Base-by-base conservation (phyloP, 805 yeast genomes). In the Wickerhamiella azymoides region DNA sequence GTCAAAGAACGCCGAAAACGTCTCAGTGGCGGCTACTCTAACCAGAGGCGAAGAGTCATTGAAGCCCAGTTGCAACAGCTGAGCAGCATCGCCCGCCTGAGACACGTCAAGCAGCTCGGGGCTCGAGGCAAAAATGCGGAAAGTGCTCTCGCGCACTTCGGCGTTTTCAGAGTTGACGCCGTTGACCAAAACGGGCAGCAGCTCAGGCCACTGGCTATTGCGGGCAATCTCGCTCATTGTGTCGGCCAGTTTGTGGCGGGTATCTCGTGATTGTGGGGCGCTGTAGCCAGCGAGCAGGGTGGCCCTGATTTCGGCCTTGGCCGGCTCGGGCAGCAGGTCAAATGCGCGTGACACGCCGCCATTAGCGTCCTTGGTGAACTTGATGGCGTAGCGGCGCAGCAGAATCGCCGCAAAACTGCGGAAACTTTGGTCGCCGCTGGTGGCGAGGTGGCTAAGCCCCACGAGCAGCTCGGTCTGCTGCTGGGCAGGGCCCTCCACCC, bases 191-290 rank as follows among this genome's bases (percentile, higher is more conserved):
- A 85, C 77, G 44, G 83, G 85, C 33, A 86, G 64, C 33, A 92
- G 72, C 36, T 84, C 88, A 13, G 79, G 75, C 98, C 98, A 89
- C 40, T 68, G 61, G 11, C 74, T 79, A 48, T 47, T 18, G 56
- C 79, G 78, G 1, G 96, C 93, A 39, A 89, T 76, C 63, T 88
- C 97, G 1, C 96, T 84, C 40, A 92, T 80, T 8, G 94, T 94
- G 67, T 92, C 98, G 2, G 96, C 79, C 41, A 92, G 67, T 59
- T 89, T 92, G 62, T 89, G 96, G 60, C 96, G 78, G 27, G 85
- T 85, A 51, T 74, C 76, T 50, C 76, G 76, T n/a, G 81, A 67
- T 59, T 80, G 84, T 49, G 71, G 79, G 2, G 74, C 60, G 26
- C 57, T 49, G 56, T 89, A 84, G 13, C 96, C 97, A 48, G 72